Base-by-base conservation (phyloP, 75 land plant species). In the Chamaecyparis obtusa region DNA sequence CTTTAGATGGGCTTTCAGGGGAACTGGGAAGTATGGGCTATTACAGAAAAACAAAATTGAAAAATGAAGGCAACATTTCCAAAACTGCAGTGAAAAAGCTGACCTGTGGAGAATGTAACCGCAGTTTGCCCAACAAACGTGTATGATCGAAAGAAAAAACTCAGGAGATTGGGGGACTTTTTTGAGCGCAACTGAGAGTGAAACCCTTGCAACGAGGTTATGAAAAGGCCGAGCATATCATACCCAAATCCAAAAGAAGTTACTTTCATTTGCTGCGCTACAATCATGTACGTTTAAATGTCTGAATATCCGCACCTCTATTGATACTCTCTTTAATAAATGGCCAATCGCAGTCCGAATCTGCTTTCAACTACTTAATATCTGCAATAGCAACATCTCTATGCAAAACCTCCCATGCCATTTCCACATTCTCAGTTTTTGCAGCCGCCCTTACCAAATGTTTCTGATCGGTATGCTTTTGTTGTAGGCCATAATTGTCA, bases 21-120 rank as follows among this genome's bases (percentile, higher is more conserved):
- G n/a, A n/a, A n/a, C n/a, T n/a, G 86, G 85, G 93, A 91, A 83
- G 91, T 87, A 86, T 92, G 92, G 92, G 85, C 88, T 78, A 57
- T 57, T 17, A 57, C 4, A 21, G 19, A 0, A 1, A 3, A 17
- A 19, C 64, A 57, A 19, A 57, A 17, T 4, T 57, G 21, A 57
- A 57, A 57, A 55, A 19, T 17, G 4, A 57, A 57, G 64, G 21
- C 21, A 17, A 19, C 5, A 17, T 57, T 19, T 5, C 21, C 64
- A 21, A 57, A 5, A 21, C 64, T 17, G 21, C 64, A 21, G 64
- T 5, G 27, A 19, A 5, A 57, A 57, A 57, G 21, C 64, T 19
- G 24, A 57, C 64, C 24, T 17, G 24, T 4, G 3, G 21, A 3
- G 21, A 21, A 3, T 3, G 19, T 19, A 17, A 57, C 2, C 27